Evolutionary conservation across 169 alveolate species (phyloP), one percentile per base, ranked within the genome.

Genomic region (Cryptosporidium ubiquitum): DNA sequence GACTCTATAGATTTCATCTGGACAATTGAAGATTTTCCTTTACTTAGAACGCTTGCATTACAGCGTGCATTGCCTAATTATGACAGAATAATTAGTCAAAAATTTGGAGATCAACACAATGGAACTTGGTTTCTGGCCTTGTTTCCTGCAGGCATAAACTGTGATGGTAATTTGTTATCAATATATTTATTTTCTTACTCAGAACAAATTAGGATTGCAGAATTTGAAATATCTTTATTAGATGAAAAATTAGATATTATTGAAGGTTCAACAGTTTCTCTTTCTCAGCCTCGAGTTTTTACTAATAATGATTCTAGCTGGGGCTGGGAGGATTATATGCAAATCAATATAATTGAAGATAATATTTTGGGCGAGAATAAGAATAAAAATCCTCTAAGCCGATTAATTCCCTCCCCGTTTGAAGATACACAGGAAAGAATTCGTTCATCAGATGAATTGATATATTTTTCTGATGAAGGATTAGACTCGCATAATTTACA

Each of bases 251-350:
- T 79, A 26, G 10, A 44, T 39, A 26, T 29, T 39, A 64, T 79
- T 14, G 79, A 79, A 12, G 89, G 89, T 9, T 60, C 89, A 44
- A 64, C 73, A 18, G 74, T 61, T 9, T 61, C 89, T 18, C 58
- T 66, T 42, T 79, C 89, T 29, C 89, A 79, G 5, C 89, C 89
- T 16, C 60, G 75, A 20, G 66, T 79, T 31, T 79, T 79, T 64
- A 60, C 51, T 66, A 14, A n/a, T 42, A 44, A 23, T 26, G 49
- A 79, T 58, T 66, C 89, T 4, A 79, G 89, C n/a, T 79, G 89
- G 89, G 89, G 89, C 1, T 79, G 89, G 89, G 89, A 79, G 51
- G 89, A 79, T 47, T 79, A 79, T 64, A 79, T 79, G 79, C 31
- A 42, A 47, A 61, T 79, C 23, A 44, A 60, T 58, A 29, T 16